Evolutionary conservation across 345 rosid species (phyloP).

Genomic region (Garcia nutans): DNA sequence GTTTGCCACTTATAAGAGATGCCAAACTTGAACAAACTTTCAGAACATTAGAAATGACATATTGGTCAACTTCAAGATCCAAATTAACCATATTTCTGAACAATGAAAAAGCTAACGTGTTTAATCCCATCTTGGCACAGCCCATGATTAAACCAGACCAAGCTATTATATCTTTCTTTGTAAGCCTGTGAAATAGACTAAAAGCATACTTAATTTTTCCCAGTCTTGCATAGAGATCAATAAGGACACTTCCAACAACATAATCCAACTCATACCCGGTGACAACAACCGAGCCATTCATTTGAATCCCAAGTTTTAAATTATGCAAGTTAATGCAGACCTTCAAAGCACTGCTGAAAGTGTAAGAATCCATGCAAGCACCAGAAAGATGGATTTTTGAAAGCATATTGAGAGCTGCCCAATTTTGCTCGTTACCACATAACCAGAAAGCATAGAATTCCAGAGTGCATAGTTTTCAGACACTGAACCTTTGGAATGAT

Average conservation of each 20-base stretch:
- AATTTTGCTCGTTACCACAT: constrained; percentile 43
- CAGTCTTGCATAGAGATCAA: constrained; percentile 52
- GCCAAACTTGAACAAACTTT: constrained; percentile 60
- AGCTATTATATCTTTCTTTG: constrained; percentile 53
- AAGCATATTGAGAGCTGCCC: constrained; percentile 48
- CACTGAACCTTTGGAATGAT: constrained; percentile 3
- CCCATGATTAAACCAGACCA: constrained; percentile 64
- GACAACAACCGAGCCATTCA: constrained; percentile 53
- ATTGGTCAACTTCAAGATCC: constrained; percentile 45
- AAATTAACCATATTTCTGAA: constrained; percentile 47
- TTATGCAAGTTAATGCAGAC: constrained; percentile 51
- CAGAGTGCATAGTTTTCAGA: constrained; percentile 41
- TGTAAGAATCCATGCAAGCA: constrained; percentile 53
- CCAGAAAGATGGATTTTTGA: constrained; percentile 37
- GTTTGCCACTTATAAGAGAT: constrained; percentile 55
- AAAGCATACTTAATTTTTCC: constrained; percentile 44
- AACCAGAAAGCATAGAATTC: constrained; percentile 70
- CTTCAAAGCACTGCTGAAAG: constrained; percentile 58
- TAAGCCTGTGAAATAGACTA: constrained; percentile 46
- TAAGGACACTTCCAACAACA: constrained; percentile 59
- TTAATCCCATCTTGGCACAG: constrained; percentile 45
- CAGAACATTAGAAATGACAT: constrained; percentile 51
- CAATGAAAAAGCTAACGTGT: constrained; percentile 42
- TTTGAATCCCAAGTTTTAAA: constrained; percentile 55
- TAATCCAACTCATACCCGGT: constrained; percentile 57